A percentile compares a stretch with the other conserved stretches of the same genome.
Conservation (phyloP, 345 rosid genomes). For the Turnera subulata region DNA sequence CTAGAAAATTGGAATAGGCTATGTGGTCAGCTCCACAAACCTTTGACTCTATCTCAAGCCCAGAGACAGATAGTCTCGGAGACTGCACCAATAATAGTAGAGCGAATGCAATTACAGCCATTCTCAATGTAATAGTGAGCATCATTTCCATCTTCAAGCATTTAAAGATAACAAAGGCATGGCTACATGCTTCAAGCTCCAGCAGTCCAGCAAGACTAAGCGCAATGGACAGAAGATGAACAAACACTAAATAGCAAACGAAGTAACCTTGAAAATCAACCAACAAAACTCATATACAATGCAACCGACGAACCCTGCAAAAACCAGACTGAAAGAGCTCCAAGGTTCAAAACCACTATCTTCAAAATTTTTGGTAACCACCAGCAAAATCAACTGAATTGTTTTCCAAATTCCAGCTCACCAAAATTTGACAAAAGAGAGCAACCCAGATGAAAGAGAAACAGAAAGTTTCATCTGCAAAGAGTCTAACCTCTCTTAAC, state of each 20-base stretch:
- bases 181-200: constrained; percentile 7
- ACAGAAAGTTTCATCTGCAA: constrained; percentile 6
- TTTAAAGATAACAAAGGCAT: constrained; percentile 7
- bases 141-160: constrained; percentile 13
- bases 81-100: constrained; percentile 40
- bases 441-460: constrained; percentile 1
- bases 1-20: constrained; percentile 36
- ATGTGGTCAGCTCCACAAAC: constrained; percentile 53
- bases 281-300: neutral
- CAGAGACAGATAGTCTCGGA: constrained; percentile 33
- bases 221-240: neutral
- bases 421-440: constrained; percentile 1
- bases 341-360: constrained; percentile 1
- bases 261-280: constrained; percentile 14
- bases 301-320: neutral
- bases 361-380: neutral
- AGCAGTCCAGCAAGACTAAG: constrained; percentile 2
- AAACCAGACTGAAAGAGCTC: neutral
- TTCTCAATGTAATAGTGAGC: constrained; percentile 20
- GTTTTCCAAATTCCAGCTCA: constrained; percentile 4
- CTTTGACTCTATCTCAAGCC: constrained; percentile 37
- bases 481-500: neutral
- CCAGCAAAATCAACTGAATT: constrained; percentile 8
- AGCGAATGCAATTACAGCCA: constrained; percentile 31
- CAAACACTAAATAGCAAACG: constrained; percentile 1